Evolutionary conservation across 2,329 filamentous ascomycete species (phyloP).

Genomic region (Apiospora hydei): DNA sequence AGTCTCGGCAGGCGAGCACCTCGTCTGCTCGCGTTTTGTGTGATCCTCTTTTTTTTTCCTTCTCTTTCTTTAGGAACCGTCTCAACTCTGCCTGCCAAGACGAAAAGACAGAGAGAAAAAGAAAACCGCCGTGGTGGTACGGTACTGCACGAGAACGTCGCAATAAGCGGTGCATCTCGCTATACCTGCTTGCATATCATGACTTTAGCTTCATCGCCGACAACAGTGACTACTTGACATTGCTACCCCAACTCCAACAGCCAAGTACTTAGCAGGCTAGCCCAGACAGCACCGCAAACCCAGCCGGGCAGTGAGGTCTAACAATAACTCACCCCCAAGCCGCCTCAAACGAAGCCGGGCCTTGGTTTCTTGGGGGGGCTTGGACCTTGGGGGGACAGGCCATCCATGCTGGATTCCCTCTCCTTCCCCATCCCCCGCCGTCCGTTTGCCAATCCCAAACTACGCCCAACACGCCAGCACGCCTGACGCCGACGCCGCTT

Average conservation of each 20-base stretch:
- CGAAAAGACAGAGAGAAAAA: background rate
- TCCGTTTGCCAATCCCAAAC: background rate
- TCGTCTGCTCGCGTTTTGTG: no score
- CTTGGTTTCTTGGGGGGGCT: background rate
- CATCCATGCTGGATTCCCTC: no score
- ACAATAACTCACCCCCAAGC: conserved; percentile 10
- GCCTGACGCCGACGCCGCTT: conserved; percentile 18
- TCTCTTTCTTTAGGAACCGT: background rate
- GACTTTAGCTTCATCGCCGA: background rate
- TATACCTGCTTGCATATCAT: background rate
- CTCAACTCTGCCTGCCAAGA: background rate
- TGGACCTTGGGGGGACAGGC: no score
- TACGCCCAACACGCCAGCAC: background rate
- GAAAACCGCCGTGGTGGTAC: background rate
- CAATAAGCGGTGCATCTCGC: background rate
- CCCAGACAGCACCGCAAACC: background rate
- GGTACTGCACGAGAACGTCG: background rate
- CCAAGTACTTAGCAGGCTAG: background rate
- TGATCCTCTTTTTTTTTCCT: background rate
- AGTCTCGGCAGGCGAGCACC: conserved; percentile 18
- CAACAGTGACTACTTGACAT: background rate
- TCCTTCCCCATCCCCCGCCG: background rate
- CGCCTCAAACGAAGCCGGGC: conserved; percentile 13
- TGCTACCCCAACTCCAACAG: background rate
- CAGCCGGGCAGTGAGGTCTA: background rate